phyloP scores from a whole-genome alignment of 805 yeast genomes.

The Candida railenensis region DNA sequence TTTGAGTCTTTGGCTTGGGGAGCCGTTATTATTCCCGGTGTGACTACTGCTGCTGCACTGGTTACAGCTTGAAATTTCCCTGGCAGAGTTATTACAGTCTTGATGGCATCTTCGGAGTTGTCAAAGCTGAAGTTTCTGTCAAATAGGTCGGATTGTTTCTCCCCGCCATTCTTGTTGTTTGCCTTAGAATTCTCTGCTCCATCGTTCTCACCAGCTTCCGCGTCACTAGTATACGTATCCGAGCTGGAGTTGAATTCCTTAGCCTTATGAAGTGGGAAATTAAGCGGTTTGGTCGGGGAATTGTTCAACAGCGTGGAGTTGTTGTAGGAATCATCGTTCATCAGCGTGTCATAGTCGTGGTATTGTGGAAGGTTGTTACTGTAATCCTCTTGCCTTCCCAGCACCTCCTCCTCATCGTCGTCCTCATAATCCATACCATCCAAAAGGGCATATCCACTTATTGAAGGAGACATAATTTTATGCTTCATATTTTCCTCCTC shows the following conservation, averaged over 20 bases:
- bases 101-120: slow-evolving; percentile 11
- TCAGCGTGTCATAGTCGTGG: background rate
- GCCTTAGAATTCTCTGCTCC: too few relatives aligned
- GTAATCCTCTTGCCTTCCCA: too few relatives aligned
- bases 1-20: background rate
- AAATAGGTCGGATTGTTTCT: slow-evolving; percentile 10
- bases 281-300: slow-evolving; percentile 35
- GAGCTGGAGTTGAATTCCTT: slow-evolving; percentile 39
- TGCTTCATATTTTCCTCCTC: background rate
- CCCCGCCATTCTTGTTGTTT: too few relatives aligned
- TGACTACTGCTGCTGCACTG: background rate
- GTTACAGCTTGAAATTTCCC: too few relatives aligned
- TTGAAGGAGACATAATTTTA: background rate
- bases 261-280: slow-evolving; percentile 18
- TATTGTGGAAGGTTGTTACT: background rate
- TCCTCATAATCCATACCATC: background rate
- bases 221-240: slow-evolving; percentile 41
- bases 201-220: slow-evolving; percentile 11
- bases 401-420: background rate
- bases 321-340: background rate
- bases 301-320: slow-evolving; percentile 15
- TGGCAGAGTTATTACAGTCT: slow-evolving; percentile 10
- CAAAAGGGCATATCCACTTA: slow-evolving; percentile 1
- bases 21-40: background rate
- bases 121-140: slow-evolving; percentile 22